Conservation (phyloP, 2,329 filamentous ascomycete genomes). For the Beauveria brongniartii region DNA sequence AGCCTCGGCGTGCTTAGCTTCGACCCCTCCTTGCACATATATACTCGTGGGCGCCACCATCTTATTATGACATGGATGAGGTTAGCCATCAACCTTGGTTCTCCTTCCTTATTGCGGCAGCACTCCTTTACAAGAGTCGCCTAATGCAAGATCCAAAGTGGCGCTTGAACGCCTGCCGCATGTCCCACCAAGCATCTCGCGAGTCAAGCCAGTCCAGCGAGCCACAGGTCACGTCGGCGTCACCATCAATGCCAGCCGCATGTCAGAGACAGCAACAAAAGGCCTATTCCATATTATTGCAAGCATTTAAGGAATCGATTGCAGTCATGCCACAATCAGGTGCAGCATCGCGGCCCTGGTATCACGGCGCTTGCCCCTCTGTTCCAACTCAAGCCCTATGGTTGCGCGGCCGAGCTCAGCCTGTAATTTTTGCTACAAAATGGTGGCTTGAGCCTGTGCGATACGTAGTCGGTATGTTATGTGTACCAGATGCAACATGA, state of each 20-base stretch:
- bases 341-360: background rate
- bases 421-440: background rate
- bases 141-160: background rate
- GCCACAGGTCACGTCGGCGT: background rate
- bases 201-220: background rate
- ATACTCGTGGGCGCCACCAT: background rate
- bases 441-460: background rate
- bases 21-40: too few species aligned
- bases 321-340: background rate
- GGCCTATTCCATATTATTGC: background rate
- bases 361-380: background rate
- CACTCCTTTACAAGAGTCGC: background rate
- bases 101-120: background rate
- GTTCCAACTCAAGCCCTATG: background rate
- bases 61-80: background rate
- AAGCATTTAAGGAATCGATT: too few species aligned
- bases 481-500: conserved; percentile 1
- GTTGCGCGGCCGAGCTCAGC: background rate
- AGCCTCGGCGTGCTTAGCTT: background rate
- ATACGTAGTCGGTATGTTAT: background rate
- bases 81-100: background rate
- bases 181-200: background rate
- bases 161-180: background rate
- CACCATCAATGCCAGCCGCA: background rate
- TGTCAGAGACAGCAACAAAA: background rate